These are phyloP conservation scores for Clitoria ternatea DNA, from an alignment of 306 rosid genomes.

Conservation along the genomic window DNA sequence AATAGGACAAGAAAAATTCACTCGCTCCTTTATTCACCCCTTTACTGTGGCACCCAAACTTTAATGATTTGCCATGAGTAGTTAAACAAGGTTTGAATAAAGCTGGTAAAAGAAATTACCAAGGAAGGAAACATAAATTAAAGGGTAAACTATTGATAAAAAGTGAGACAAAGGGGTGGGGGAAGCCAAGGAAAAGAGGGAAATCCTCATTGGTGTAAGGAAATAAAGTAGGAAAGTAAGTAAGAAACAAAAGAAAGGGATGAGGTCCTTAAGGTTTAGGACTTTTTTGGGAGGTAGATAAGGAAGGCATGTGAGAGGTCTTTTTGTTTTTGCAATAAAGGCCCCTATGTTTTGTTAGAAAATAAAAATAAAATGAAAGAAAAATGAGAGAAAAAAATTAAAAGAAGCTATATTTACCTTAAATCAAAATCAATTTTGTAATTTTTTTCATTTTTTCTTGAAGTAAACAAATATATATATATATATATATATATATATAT, in stretches of 20 bases:
- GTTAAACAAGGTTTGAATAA: constrained; percentile 26
- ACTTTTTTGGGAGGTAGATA: constrained; percentile 7
- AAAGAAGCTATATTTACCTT: no score
- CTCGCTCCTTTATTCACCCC: neutral
- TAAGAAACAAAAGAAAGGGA: neutral
- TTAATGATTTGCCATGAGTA: constrained; percentile 14
- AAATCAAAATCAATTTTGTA: no score
- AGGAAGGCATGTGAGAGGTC: neutral
- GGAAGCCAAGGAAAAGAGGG: constrained; percentile 6
- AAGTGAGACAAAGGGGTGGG: constrained; percentile 12
- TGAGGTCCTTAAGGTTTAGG: neutral
- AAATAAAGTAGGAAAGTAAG: constrained; percentile 11
- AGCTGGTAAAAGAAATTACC: neutral
- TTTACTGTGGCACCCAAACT: neutral
- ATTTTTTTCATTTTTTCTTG: no score
- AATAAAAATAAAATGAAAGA: no score
- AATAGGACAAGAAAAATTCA: neutral
- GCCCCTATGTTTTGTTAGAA: no score
- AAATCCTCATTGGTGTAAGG: constrained; percentile 29
- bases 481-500: no score
- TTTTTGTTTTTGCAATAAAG: no score
- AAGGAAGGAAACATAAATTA: constrained; percentile 2
- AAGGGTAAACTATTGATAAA: neutral
- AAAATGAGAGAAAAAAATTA: no score
- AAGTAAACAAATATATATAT: no score